These are phyloP conservation scores for Cutaneotrichosporon sp. DNA, from an alignment of 1,284 basidiomycete genomes.

Conservation along the genomic window DNA sequence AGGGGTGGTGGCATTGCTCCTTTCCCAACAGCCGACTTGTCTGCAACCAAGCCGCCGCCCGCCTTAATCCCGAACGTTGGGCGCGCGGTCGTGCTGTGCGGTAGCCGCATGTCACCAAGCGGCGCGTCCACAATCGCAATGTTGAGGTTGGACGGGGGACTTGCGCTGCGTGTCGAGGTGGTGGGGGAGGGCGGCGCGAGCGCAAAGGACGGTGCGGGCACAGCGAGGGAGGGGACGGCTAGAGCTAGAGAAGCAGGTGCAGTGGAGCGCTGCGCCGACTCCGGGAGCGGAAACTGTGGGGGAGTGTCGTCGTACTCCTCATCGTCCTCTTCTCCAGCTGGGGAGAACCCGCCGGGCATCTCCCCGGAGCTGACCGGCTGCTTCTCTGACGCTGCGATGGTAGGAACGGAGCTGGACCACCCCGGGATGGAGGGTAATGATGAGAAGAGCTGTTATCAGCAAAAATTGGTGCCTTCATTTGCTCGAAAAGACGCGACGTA, in stretches of 20 bases:
- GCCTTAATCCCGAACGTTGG: conserved; percentile 44
- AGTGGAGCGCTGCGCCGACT: conserved; percentile 73
- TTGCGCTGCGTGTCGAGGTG: conserved; percentile 57
- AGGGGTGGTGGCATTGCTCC: not conserved
- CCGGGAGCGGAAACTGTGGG: conserved; percentile 76
- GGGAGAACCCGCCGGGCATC: conserved; percentile 3
- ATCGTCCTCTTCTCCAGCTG: conserved; percentile 8
- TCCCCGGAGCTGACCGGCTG: not conserved
- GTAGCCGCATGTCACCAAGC: conserved; percentile 47
- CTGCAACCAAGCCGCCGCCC: conserved; percentile 29
- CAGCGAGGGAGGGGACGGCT: conserved; percentile 4
- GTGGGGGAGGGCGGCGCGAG: conserved; percentile 62
- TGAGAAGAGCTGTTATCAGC: conserved; percentile 15
- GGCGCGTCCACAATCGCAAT: conserved; percentile 47
- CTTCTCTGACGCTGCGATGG: not conserved
- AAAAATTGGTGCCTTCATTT: not conserved
- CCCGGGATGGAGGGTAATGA: conserved; percentile 18
- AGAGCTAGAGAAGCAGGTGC: conserved; percentile 26
- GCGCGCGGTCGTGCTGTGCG: conserved; percentile 40
- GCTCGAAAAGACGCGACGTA: not conserved
- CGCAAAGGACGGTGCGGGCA: conserved; percentile 33
- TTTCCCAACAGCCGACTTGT: not conserved
- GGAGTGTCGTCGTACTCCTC: conserved; percentile 62
- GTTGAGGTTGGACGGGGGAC: conserved; percentile 43
- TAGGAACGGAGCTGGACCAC: conserved; percentile 5